Conservation (phyloP, 331 rosid species). For the Malus hybrid region DNA sequence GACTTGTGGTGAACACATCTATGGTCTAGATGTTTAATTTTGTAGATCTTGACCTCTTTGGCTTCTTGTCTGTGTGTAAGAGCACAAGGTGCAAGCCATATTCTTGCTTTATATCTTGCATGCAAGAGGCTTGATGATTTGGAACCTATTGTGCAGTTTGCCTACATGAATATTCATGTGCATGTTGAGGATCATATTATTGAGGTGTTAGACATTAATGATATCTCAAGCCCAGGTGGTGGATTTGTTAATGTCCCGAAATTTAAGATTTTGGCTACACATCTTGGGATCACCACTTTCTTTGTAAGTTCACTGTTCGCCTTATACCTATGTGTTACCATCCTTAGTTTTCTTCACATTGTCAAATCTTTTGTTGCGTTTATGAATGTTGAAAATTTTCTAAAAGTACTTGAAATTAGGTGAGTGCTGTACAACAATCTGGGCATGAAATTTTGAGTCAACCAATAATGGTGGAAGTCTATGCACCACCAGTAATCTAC, state of each 20-base stretch:
- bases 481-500: slow-evolving; percentile 66
- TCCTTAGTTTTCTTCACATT: slow-evolving; percentile 8
- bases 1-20: neutral
- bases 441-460: slow-evolving; percentile 63
- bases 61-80: neutral
- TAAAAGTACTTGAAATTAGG: slow-evolving; percentile 47
- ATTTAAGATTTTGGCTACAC: slow-evolving; percentile 54
- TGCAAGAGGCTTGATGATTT: slow-evolving; percentile 19
- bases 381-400: slow-evolving; percentile 12
- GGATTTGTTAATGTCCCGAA: slow-evolving; percentile 39
- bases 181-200: slow-evolving; percentile 73
- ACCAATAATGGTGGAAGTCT: slow-evolving; percentile 81
- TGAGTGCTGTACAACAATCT: slow-evolving; percentile 54
- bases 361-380: slow-evolving; percentile 12
- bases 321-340: neutral
- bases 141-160: slow-evolving; percentile 54
- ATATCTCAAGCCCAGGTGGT: slow-evolving; percentile 30
- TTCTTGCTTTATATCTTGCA: neutral
- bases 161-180: slow-evolving; percentile 70
- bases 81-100: neutral
- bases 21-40: neutral
- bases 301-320: slow-evolving; percentile 50
- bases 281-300: slow-evolving; percentile 76
- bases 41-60: slow-evolving; percentile 10
- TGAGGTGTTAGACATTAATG: slow-evolving; percentile 50